Percentiles rank a stretch among this genome's conserved stretches.
Evolutionary conservation across 1,139 yeast species (phyloP).

Genomic region (Suhomyces chickasaworum): DNA sequence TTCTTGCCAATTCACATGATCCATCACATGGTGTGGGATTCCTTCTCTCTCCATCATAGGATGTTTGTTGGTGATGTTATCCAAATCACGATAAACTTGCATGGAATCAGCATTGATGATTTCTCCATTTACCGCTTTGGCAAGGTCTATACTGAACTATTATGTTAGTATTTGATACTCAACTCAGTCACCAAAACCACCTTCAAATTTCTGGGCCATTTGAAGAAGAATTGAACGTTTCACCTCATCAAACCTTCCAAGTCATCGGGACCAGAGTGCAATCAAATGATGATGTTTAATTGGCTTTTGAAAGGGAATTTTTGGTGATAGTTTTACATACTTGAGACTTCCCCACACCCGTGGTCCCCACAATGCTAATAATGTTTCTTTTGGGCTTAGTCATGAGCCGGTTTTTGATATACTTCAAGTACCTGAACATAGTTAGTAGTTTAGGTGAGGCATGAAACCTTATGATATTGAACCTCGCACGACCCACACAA

Average conservation of each 20-base stretch:
- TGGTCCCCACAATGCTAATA: constrained; percentile 86
- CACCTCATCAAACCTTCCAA: not conserved
- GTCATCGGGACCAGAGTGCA: not conserved
- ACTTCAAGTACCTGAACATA: constrained; percentile 21
- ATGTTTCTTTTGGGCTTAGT: constrained; percentile 39
- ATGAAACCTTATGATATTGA: not conserved
- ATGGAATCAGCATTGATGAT: constrained; percentile 94
- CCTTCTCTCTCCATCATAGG: constrained; percentile 76
- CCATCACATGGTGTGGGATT: constrained; percentile 81
- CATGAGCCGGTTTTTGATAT: constrained; percentile 24
- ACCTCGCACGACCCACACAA: constrained; percentile 6
- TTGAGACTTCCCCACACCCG: constrained; percentile 97
- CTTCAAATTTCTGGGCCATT: no score
- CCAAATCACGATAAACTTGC: constrained; percentile 82
- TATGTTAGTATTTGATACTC: constrained; percentile 7
- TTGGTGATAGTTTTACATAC: constrained; percentile 31
- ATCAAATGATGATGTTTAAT: no score
- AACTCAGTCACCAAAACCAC: no score
- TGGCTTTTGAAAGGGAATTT: not conserved
- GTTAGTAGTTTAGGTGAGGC: no score
- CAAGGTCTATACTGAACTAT: constrained; percentile 73
- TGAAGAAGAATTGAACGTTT: not conserved
- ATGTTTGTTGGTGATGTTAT: constrained; percentile 87
- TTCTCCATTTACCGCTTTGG: constrained; percentile 79
- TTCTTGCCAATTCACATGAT: constrained; percentile 77